Conservation (phyloP, 257 asterid species). For the Perilla frutescens region DNA sequence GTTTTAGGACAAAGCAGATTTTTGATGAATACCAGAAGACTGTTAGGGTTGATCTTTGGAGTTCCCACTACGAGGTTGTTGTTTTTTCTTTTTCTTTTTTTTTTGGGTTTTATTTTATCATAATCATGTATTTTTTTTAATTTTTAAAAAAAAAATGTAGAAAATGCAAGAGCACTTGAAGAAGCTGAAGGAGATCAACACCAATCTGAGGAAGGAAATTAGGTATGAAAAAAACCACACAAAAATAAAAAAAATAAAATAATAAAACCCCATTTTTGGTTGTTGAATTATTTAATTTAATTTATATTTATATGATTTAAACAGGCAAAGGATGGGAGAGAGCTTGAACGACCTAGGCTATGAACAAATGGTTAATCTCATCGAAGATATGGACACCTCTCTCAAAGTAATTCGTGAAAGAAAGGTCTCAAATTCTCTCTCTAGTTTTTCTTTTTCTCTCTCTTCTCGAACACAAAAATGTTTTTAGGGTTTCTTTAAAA, state of each 20-base stretch:
- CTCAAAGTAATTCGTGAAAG: conserved; percentile 50
- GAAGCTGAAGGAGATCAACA: conserved; percentile 82
- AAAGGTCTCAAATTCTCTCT: conserved; percentile 40
- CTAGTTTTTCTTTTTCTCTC: background rate
- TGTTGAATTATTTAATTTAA: too few species aligned
- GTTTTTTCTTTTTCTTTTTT: background rate
- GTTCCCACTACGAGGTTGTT: conserved; percentile 75
- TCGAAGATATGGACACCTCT: conserved; percentile 53
- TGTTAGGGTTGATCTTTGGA: conserved; percentile 83
- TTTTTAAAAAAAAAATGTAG: conserved; percentile 37
- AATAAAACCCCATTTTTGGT: too few species aligned
- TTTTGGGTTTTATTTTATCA: conserved; percentile 11
- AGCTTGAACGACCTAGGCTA: conserved; percentile 60
- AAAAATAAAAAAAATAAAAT: too few species aligned
- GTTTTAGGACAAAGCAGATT: conserved; percentile 71
- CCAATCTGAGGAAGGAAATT: conserved; percentile 77
- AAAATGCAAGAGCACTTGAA: conserved; percentile 90
- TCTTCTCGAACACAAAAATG: background rate
- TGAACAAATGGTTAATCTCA: conserved; percentile 52
- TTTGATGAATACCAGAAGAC: conserved; percentile 81
- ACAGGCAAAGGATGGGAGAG: conserved; percentile 66
- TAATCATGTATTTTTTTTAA: background rate
- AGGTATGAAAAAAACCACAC: conserved; percentile 44
- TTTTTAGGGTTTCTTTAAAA: conserved; percentile 34
- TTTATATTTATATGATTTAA: background rate